phyloP scores from a whole-genome alignment of 2,329 filamentous ascomycete genomes.

The Colletotrichum zoysiae region DNA sequence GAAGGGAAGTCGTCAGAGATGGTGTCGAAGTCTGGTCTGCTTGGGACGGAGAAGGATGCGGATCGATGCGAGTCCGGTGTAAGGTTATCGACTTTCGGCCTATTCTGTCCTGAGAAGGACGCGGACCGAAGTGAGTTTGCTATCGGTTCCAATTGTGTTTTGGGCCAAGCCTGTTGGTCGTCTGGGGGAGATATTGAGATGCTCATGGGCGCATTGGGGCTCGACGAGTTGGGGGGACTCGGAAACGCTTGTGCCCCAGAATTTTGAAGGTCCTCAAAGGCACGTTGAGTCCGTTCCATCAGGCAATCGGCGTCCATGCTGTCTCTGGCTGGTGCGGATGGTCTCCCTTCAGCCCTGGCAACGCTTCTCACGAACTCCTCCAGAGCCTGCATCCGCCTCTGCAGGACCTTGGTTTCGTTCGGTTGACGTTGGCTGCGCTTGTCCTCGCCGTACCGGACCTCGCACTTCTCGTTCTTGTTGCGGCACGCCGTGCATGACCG shows the following conservation, averaged over 20 bases:
- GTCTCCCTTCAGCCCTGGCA: constrained; percentile 8
- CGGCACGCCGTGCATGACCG: constrained; percentile 33
- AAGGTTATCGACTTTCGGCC: not conserved
- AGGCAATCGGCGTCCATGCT: not conserved
- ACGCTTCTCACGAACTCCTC: constrained; percentile 36
- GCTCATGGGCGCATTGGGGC: not conserved
- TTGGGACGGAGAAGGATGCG: constrained; percentile 22
- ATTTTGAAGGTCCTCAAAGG: not conserved
- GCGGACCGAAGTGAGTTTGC: constrained; percentile 14
- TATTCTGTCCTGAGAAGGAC: constrained; percentile 24
- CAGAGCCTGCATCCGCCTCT: constrained; percentile 34
- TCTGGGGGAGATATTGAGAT: constrained; percentile 11
- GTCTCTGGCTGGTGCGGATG: not conserved
- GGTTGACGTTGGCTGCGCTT: constrained; percentile 34
- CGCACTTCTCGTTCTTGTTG: constrained; percentile 39
- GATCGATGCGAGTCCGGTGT: constrained; percentile 5
- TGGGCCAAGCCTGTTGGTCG: not conserved
- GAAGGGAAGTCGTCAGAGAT: constrained; percentile 3
- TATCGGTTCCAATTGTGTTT: constrained; percentile 1
- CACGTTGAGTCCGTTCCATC: not conserved
- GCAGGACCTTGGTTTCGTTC: constrained; percentile 30
- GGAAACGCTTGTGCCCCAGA: constrained; percentile 9
- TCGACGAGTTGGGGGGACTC: constrained; percentile 19
- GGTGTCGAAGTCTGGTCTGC: not conserved
- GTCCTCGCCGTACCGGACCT: constrained; percentile 37